Evolutionary conservation across 2,329 filamentous ascomycete genomes (phyloP).

Genomic region (Alternaria atra): DNA sequence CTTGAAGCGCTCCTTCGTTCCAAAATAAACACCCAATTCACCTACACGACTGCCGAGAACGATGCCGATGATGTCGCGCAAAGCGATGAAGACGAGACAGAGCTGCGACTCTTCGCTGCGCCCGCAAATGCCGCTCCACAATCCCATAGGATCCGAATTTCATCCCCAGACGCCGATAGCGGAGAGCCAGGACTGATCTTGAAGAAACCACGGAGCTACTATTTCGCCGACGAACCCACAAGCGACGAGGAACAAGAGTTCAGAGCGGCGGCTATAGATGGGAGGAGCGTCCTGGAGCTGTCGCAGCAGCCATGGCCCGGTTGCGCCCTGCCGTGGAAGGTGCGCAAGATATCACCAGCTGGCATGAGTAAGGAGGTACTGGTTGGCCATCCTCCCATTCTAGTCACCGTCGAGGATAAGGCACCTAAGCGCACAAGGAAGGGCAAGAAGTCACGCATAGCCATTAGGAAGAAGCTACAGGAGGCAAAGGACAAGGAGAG

Average conservation of each 20-base stretch:
- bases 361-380: constrained; percentile 44
- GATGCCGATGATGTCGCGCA: constrained; percentile 10
- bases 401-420: constrained; percentile 33
- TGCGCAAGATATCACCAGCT: constrained; percentile 37
- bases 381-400: constrained; percentile 36
- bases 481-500: constrained; percentile 34
- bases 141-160: constrained; percentile 43
- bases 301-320: constrained; percentile 45
- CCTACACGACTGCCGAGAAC: constrained; percentile 29
- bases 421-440: constrained; percentile 41
- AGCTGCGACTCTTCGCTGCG: constrained; percentile 48
- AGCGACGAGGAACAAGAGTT: constrained; percentile 34
- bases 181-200: constrained; percentile 40
- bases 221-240: constrained; percentile 44
- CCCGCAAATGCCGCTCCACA: constrained; percentile 30
- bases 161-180: constrained; percentile 37
- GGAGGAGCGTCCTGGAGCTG: constrained; percentile 39
- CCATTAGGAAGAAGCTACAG: constrained; percentile 44
- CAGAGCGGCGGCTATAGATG: constrained; percentile 40
- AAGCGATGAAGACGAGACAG: constrained; percentile 42
- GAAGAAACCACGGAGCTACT: constrained; percentile 46
- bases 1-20: constrained; percentile 43
- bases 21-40: constrained; percentile 33
- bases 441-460: constrained; percentile 49
- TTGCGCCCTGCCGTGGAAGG: constrained; percentile 49